Conservation (phyloP, 352 stramenopile genomes). For the Globisporangium orthogonon region DNA sequence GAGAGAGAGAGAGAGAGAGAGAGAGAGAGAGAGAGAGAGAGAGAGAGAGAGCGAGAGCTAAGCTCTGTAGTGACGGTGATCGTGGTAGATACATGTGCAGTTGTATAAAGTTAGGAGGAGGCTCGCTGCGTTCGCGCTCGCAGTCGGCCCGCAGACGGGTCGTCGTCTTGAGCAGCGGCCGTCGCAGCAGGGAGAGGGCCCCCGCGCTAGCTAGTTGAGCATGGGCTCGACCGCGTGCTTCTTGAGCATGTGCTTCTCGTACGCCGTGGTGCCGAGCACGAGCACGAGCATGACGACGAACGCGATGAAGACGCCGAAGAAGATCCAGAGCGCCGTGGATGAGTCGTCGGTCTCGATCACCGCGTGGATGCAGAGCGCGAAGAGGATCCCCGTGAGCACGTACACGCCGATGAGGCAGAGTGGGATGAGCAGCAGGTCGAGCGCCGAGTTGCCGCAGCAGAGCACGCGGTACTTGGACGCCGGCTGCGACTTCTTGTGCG, state of each 20-base stretch:
- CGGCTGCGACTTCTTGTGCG: slow-evolving; percentile 29
- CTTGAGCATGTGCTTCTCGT: slow-evolving; percentile 57
- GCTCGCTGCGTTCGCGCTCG: too few relatives aligned
- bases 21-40: slow-evolving; percentile 11
- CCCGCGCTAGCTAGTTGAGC: slow-evolving; percentile 1
- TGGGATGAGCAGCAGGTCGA: slow-evolving; percentile 68
- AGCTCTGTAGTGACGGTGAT: too few relatives aligned
- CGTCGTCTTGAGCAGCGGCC: too few relatives aligned
- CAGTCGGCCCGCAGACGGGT: too few relatives aligned
- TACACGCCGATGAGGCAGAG: slow-evolving; percentile 55
- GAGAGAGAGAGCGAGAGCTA: too few relatives aligned
- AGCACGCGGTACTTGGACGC: slow-evolving; percentile 32
- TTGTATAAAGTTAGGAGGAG: not conserved
- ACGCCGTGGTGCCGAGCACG: slow-evolving; percentile 52
- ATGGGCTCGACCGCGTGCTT: slow-evolving; percentile 31
- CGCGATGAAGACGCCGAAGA: slow-evolving; percentile 65
- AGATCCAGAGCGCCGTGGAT: slow-evolving; percentile 70
- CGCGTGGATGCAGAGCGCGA: slow-evolving; percentile 60
- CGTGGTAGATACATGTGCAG: not conserved
- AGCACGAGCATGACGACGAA: slow-evolving; percentile 59
- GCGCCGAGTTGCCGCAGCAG: slow-evolving; percentile 70
- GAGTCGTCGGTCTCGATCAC: slow-evolving; percentile 77
- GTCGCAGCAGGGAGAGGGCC: too few relatives aligned
- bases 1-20: too few relatives aligned
- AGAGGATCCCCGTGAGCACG: slow-evolving; percentile 53